Evolutionary conservation across 345 rosid species (phyloP), one percentile per base, ranked within the genome.

Genomic region (Nasturtium officinale): DNA sequence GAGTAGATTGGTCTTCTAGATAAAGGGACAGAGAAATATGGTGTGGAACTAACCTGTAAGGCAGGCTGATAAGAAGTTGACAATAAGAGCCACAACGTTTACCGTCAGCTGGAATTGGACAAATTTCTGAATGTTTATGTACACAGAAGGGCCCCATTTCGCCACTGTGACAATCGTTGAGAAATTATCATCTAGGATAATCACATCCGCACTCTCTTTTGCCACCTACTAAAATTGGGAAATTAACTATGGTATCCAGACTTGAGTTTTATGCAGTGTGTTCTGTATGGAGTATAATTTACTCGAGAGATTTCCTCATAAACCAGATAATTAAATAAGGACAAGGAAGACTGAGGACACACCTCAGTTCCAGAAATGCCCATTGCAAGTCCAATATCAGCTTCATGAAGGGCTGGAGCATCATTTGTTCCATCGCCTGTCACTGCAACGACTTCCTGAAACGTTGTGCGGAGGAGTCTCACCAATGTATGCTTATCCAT

Each of bases 41-140:
- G 15, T 30, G 61, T 21, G 53, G 50, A 32, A 77, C 77, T 72
- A 63, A 90, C 98, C 97, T 0, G 95, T 91, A 60, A 87, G 80
- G 78, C 98, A 94, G 53, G 97, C 97, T 37, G 98, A 91, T 64
- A 92, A 29, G 77, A 93, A 90, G 85, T 93, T 93, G 67, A 93
- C 94, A 32, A 87, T 73, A 40, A 90, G 87, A 47, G 96, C 96
- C 65, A 87, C 96, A 3, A 93, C 84, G 65, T 90, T 93, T 67
- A 90, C 96, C 1, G 98, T 93, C 72, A 93, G 78, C 82, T 93
- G 97, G 81, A 93, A 93, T 81, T 93, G 97, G 69, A 93, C 90
- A 51, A 93, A 93, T 62, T 93, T 90, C 72, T 93, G 93, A 53
- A 92, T 90, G 84, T 90, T 92, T 75, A 83, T 69, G 77, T 88